Evolutionary conservation across 169 alveolate species (phyloP), one percentile per base, ranked within the genome.

Genomic region (Haemoproteus tartakovskyi): DNA sequence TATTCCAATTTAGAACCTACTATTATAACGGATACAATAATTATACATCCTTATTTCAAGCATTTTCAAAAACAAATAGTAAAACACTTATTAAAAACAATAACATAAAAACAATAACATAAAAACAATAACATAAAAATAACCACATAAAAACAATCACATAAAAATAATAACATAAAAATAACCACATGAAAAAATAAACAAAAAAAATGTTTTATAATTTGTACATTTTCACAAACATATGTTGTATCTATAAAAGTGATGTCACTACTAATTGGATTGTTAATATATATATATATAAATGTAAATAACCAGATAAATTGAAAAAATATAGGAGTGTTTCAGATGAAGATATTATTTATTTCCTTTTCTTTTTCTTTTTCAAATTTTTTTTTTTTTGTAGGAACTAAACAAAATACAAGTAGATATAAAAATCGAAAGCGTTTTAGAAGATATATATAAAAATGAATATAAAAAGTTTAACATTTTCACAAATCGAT

Each of bases 61-160:
- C 78, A 74, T 51, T 48, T 74, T 12, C 70, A 74, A 48, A 74
- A 60, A 48, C 60, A 74, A 16, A 74, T 74, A 45, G 84, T 74
- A 74, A 74, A 21, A 57, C 24, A 41, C 9, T 43, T 38, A 18
- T 33, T n/a, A n/a, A n/a, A n/a, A n/a, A n/a, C n/a, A n/a, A n/a
- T n/a, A n/a, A n/a, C n/a, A n/a, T n/a, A n/a, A n/a, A n/a, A n/a
- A n/a, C n/a, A n/a, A n/a, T n/a, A n/a, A n/a, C n/a, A n/a, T n/a
- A n/a, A n/a, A n/a, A n/a, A n/a, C n/a, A n/a, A n/a, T n/a, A n/a
- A n/a, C n/a, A n/a, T n/a, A n/a, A n/a, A n/a, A n/a, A n/a, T n/a
- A n/a, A n/a, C n/a, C n/a, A n/a, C n/a, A n/a, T n/a, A n/a, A n/a
- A n/a, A n/a, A n/a, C n/a, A n/a, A n/a, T n/a, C n/a, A n/a, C n/a